A percentile compares a stretch with the other conserved stretches of the same genome.
These are phyloP conservation scores for Strobilomyces dryophilus DNA, from an alignment of 768 basidiomycete genomes.

Conservation along the genomic window DNA sequence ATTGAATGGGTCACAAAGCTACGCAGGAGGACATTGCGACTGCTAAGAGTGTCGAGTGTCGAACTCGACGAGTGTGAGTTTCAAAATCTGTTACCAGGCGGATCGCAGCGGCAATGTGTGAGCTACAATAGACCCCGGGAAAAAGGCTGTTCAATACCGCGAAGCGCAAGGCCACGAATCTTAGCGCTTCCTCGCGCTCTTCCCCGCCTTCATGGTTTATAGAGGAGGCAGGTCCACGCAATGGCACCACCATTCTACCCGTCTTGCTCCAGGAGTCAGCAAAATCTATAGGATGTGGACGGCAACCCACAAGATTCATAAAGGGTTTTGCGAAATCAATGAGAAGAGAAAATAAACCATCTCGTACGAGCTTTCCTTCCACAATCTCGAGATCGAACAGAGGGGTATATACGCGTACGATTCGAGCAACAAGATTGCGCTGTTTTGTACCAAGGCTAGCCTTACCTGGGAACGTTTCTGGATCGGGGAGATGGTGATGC, in stretches of 20 bases:
- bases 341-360: slow-evolving; percentile 26
- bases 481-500: slow-evolving; percentile 50
- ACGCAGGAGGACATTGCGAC: slow-evolving; percentile 59
- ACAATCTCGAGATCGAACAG: slow-evolving; percentile 43
- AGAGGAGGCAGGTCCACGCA: slow-evolving; percentile 27
- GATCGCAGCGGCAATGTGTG: not conserved
- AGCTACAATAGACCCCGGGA: slow-evolving; percentile 34
- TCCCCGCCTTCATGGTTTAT: slow-evolving; percentile 42
- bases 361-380: slow-evolving; percentile 46
- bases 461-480: slow-evolving; percentile 43
- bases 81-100: not conserved
- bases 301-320: slow-evolving; percentile 16
- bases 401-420: slow-evolving; percentile 61
- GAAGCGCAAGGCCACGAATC: slow-evolving; percentile 62
- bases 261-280: slow-evolving; percentile 9
- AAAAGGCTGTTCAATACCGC: slow-evolving; percentile 53
- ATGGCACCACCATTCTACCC: not conserved
- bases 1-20: slow-evolving; percentile 56
- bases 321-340: not conserved
- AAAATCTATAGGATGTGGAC: slow-evolving; percentile 48
- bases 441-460: slow-evolving; percentile 54
- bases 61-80: slow-evolving; percentile 50
- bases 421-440: slow-evolving; percentile 48
- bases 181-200: slow-evolving; percentile 45
- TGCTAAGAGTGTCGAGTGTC: slow-evolving; percentile 62